Conservation (phyloP, 345 rosid species). For the Hevea brasiliensis region DNA sequence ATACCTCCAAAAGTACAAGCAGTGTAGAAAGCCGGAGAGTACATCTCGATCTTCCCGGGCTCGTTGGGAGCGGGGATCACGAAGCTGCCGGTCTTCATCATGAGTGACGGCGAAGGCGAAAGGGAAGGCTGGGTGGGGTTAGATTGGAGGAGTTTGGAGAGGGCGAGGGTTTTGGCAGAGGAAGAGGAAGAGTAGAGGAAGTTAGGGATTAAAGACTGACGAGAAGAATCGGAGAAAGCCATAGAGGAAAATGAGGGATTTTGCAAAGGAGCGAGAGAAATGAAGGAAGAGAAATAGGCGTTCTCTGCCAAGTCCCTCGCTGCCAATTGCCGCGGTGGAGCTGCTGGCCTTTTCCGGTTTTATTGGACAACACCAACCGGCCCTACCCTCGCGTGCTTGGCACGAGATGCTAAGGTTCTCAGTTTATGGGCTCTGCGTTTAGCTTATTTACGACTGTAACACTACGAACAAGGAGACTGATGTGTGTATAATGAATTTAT, state of each 20-base stretch:
- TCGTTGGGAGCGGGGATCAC: conserved; percentile 62
- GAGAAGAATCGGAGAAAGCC: conserved; percentile 48
- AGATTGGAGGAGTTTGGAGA: conserved; percentile 23
- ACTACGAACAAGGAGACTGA: neutral
- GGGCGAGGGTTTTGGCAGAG: conserved; percentile 36
- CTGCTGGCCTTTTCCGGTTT: conserved; percentile 28
- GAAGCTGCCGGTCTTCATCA: conserved; percentile 21
- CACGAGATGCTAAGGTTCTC: neutral
- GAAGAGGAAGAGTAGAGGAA: conserved; percentile 67
- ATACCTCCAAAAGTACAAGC: conserved; percentile 90
- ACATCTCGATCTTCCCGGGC: conserved; percentile 79
- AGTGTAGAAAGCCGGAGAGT: conserved; percentile 84
- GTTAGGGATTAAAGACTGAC: conserved; percentile 57
- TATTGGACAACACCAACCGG: conserved; percentile 22
- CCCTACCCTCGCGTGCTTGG: conserved; percentile 21
- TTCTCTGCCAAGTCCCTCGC: conserved; percentile 26
- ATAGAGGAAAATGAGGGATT: conserved; percentile 19
- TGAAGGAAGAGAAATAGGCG: conserved; percentile 12
- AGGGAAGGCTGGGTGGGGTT: conserved; percentile 21
- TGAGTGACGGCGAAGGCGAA: conserved; percentile 25
- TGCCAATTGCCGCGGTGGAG: conserved; percentile 22
- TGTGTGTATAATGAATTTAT: neutral
- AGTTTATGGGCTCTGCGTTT: neutral
- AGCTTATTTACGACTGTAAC: neutral
- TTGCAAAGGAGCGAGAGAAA: neutral